phyloP scores from a whole-genome alignment of 495 filamentous ascomycete genomes.

The Penicillium egyptiacum region DNA sequence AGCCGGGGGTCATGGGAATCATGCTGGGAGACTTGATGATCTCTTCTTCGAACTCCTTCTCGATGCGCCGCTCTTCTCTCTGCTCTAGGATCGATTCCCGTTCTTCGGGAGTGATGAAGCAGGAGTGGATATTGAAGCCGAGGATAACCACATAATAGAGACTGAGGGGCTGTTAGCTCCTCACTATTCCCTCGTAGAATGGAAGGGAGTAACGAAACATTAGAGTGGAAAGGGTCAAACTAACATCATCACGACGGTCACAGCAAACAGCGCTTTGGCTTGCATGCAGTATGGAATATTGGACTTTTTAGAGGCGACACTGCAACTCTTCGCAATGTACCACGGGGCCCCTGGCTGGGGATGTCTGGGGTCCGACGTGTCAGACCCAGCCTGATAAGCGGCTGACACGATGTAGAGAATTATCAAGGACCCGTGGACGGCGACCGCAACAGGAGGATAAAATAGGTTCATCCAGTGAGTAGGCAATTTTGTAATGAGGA shows the following conservation, averaged over 20 bases:
- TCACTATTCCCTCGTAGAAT: background rate
- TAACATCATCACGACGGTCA: conserved; percentile 70
- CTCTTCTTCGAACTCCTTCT: conserved; percentile 46
- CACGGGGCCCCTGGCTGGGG: conserved; percentile 69
- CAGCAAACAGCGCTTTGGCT: conserved; percentile 73
- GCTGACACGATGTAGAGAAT: conserved; percentile 67
- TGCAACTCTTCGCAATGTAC: conserved; percentile 81
- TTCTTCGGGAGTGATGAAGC: conserved; percentile 57
- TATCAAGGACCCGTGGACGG: conserved; percentile 58
- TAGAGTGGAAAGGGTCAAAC: conserved; percentile 26
- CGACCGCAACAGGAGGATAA: conserved; percentile 63
- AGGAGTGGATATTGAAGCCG: conserved; percentile 57
- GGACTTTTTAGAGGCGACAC: conserved; percentile 53
- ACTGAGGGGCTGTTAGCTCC: conserved; percentile 34
- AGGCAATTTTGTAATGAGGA: conserved; percentile 59
- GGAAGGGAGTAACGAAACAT: background rate
- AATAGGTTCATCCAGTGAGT: conserved; percentile 71
- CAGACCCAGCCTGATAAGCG: conserved; percentile 73
- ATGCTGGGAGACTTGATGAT: conserved; percentile 46
- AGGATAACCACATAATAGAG: conserved; percentile 57
- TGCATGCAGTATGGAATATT: conserved; percentile 70
- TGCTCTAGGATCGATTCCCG: conserved; percentile 33
- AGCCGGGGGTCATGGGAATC: conserved; percentile 36
- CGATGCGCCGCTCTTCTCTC: conserved; percentile 41
- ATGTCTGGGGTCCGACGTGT: conserved; percentile 71